phyloP scores from a whole-genome alignment of 2,329 filamentous ascomycete genomes.

The Diaporthe caulivora region DNA sequence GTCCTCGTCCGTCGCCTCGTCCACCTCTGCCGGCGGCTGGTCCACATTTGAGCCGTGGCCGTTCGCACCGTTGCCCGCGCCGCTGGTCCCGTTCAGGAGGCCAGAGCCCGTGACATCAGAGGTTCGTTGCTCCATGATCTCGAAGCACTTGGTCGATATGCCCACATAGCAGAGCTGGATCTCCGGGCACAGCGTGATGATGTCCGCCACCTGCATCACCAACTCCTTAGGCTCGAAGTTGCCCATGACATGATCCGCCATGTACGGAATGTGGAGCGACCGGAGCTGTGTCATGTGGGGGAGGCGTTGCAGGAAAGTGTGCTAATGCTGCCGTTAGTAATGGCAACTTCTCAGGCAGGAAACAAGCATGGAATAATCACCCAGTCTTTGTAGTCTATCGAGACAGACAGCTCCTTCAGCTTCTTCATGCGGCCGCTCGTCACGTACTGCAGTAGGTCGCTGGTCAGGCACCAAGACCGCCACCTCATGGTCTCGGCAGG shows the following conservation, averaged over 20 bases:
- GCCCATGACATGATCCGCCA: slow-evolving; percentile 70
- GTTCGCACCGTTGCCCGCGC: slow-evolving; percentile 36
- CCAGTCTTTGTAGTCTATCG: slow-evolving; percentile 83
- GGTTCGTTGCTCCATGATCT: slow-evolving; percentile 76
- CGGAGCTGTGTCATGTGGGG: slow-evolving; percentile 78
- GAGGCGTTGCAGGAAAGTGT: slow-evolving; percentile 82
- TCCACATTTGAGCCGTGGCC: slow-evolving; percentile 37
- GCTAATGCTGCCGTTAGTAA: slow-evolving; percentile 59
- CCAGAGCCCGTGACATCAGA: slow-evolving; percentile 52
- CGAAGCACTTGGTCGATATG: slow-evolving; percentile 82
- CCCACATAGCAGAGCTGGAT: slow-evolving; percentile 84
- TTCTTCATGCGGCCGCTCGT: slow-evolving; percentile 81
- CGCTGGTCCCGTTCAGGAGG: slow-evolving; percentile 31
- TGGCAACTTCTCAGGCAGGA: background rate
- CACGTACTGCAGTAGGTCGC: slow-evolving; percentile 78
- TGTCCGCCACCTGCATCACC: slow-evolving; percentile 81
- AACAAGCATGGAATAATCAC: slow-evolving; percentile 59
- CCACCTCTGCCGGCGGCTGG: slow-evolving; percentile 40
- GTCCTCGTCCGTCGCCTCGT: slow-evolving; percentile 47
- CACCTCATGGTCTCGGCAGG: slow-evolving; percentile 61
- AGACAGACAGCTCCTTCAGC: slow-evolving; percentile 78
- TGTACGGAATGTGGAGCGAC: slow-evolving; percentile 77
- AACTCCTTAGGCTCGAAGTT: slow-evolving; percentile 74
- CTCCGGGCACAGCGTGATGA: slow-evolving; percentile 81
- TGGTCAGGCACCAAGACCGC: slow-evolving; percentile 78